Evolutionary conservation across 176 grass and related monocot genomes (phyloP), one percentile per base, ranked within the genome.

Genomic region (Zizania latifolia): DNA sequence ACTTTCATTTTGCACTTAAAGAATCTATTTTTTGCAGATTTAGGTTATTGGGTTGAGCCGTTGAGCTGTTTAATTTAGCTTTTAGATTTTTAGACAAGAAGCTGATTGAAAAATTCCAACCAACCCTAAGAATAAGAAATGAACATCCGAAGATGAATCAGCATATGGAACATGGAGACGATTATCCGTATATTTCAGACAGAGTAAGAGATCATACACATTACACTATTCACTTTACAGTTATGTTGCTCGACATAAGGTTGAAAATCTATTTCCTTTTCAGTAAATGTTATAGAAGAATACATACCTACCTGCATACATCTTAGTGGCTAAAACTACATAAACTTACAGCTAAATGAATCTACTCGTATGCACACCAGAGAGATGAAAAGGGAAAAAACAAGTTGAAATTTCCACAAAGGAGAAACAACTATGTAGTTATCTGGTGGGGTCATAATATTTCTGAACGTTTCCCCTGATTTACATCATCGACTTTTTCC

Each of bases 401-500:
- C 29, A n/a, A n/a, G n/a, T n/a, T n/a, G n/a, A 37, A 44, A 66
- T 31, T 26, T 14, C n/a, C 33, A 45, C 28, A 67, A 61, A 24
- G 36, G 61, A 62, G 28, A 79, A 62, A 51, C 37, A 21, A 61
- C 54, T 82, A 31, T 75, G 43, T 63, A 87, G 57, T 64, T 64
- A 54, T 43, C 72, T 76, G 35, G 68, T 62, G 46, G 59, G 16
- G 70, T 74, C 71, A 81, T 88, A 69, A 70, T 81, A 90, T 76
- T 81, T 94, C 88, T 15, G 64, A 75, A 54, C 35, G 59, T 27
- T 63, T 80, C 69, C 51, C 61, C 64, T 27, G 45, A 90, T 41
- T 83, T 55, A 82, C 72, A 85, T 72, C 66, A 15, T 37, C n/a
- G 48, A 88, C 60, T 69, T 93, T 93, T 82, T 97, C 87, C 67